Evolutionary conservation across 805 yeast species (phyloP).

Genomic region (Saccharomycopsis schoenii): DNA sequence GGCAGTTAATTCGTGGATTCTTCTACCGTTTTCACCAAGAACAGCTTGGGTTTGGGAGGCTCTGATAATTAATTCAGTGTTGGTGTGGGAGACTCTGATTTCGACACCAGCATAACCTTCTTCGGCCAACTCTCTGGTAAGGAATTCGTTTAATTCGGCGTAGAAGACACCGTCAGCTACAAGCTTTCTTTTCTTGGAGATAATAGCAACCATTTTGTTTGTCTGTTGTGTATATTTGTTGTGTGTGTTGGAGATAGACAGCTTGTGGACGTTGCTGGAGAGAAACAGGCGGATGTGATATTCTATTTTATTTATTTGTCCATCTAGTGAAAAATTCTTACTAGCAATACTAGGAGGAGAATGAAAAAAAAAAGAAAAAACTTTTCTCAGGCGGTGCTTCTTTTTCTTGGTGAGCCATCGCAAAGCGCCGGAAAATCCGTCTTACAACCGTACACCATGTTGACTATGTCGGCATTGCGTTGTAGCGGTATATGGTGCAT

Average conservation of each 20-base stretch:
- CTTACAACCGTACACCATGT: no score
- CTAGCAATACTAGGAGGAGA: no score
- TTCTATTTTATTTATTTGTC: no score
- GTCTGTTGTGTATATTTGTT: neutral
- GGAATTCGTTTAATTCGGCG: constrained; percentile 99
- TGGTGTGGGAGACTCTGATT: constrained; percentile 96
- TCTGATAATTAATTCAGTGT: constrained; percentile 96
- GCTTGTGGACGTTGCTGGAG: no score
- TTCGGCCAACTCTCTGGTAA: constrained; percentile 99
- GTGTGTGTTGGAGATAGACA: neutral
- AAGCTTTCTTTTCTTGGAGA: constrained; percentile 97
- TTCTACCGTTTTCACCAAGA: constrained; percentile 99
- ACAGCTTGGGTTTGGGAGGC: constrained; percentile 99
- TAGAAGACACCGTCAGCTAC: constrained; percentile 99
- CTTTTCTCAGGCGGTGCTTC: no score
- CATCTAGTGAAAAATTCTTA: no score
- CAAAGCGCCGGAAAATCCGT: no score
- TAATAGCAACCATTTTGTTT: constrained; percentile 35
- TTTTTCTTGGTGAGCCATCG: no score
- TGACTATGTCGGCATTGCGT: no score
- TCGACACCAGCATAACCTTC: constrained; percentile 99
- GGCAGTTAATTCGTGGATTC: constrained; percentile 97
- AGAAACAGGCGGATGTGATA: no score
- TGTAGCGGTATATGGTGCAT: no score
- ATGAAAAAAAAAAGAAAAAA: no score